Evolutionary conservation across 2,329 filamentous ascomycete species (phyloP), one percentile per base, ranked within the genome.

Genomic region (Penicillium fuscoglaucum): DNA sequence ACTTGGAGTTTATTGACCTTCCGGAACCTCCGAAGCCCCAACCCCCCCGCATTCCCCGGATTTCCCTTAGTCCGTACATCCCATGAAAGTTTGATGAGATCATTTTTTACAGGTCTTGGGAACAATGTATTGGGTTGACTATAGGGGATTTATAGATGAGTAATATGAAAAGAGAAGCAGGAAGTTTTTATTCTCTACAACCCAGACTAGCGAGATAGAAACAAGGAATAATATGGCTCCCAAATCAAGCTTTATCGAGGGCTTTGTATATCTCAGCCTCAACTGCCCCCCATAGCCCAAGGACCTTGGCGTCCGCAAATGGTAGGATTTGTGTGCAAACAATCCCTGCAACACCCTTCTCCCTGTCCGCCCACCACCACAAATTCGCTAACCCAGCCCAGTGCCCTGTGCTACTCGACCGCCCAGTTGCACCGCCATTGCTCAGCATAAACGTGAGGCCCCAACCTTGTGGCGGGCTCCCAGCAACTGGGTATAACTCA

Each of bases 301-400:
- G 8, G 1, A 83, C 78, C 3, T 76, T 70, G 0, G 68, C 57
- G 61, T 83, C 71, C 2, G 60, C 77, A 67, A 83, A 83, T 0
- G 83, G 82, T 51, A 84, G 50, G 29, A 84, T 77, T 68, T 84
- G 83, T 3, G 75, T 73, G 39, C 76, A 77, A 2, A 84, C 70
- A 9, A 85, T 78, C 0, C 82, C 83, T 0, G 79, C 85, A 44
- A 87, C 74, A 0, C 83, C 85, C 56, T 80, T 82, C 67, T 86
- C 83, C 7, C 84, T 74, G 70, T 88, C 86, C 35, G 76, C 76
- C 85, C 84, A 88, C 84, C 85, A 88, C 66, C 78, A 88, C 33
- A 83, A 64, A 67, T 88, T 88, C 4, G 83, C 71, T 31, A 88
- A 64, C 0, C 86, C 86, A 1, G 82, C 82, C 86, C 86, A 88